phyloP scores from a whole-genome alignment of 2,329 filamentous ascomycete species.

The Elsinoe perseae region DNA sequence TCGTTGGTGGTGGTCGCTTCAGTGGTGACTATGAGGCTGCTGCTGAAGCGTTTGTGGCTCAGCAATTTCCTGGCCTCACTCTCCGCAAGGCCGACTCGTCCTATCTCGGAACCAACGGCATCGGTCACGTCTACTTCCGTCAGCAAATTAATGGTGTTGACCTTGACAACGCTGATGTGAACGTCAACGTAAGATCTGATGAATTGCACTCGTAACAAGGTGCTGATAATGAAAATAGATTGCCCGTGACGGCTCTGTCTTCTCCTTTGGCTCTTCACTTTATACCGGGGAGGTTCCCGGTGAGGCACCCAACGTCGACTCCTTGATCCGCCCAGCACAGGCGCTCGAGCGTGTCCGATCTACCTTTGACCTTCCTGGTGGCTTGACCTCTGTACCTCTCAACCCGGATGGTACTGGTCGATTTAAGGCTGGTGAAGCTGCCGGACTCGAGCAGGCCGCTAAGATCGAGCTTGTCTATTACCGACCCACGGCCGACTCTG shows the following conservation, averaged over 20 bases:
- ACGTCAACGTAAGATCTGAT: constrained; percentile 47
- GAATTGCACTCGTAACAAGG: neutral
- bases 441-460: constrained; percentile 45
- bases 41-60: neutral
- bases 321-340: constrained; percentile 36
- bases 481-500: constrained; percentile 39
- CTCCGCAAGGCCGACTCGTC: constrained; percentile 48
- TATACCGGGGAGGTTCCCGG: constrained; percentile 38
- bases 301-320: constrained; percentile 34
- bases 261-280: constrained; percentile 50
- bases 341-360: constrained; percentile 38
- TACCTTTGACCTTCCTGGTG: constrained; percentile 34
- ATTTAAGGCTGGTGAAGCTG: constrained; percentile 42
- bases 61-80: constrained; percentile 27
- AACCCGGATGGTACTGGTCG: constrained; percentile 34
- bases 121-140: constrained; percentile 53
- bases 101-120: constrained; percentile 48
- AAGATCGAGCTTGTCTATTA: constrained; percentile 51
- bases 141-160: constrained; percentile 52
- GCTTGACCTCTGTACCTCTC: constrained; percentile 35
- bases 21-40: constrained; percentile 8
- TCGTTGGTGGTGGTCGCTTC: neutral
- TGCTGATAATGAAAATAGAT: constrained; percentile 33
- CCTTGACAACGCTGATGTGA: constrained; percentile 54
- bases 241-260: constrained; percentile 47